Base-by-base conservation (phyloP, 139 green algal genomes). In the Coccomyxa sp. region DNA sequence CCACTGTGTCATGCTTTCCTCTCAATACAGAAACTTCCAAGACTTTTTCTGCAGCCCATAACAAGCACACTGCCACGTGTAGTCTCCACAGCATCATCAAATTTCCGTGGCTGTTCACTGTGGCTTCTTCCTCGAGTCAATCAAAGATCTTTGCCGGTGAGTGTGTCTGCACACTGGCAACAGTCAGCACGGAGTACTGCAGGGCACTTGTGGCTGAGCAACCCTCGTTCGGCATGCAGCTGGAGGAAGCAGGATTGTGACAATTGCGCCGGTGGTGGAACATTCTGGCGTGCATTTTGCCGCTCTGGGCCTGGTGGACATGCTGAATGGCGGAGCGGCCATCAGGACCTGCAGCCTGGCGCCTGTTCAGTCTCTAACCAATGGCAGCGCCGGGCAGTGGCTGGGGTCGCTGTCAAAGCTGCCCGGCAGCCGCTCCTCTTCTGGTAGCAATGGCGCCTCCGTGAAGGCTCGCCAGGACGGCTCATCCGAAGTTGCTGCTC, bases 281-380 rank as follows among this genome's bases (percentile, higher is more conserved):
- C 76, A 84, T 27, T 67, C 68, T 18, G 78, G 60, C 25, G 77
- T 93, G 27, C 21, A 76, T 0, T 89, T 95, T 59, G 91, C 92
- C 12, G 84, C 90, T 13, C 31, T 98, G 16, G 94, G 93, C 4
- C 87, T 96, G 27, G 38, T 83, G 25, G 84, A 86, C 30, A 94
- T 96, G 91, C 88, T 94, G 58, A 98, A 98, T 79, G 83, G 88
- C 0, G 91, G 92, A n/a, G 93, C 92, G 57, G 92, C 93, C 4
- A 84, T 97, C 23, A 38, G 82, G n/a, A 63, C 86, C 13, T 91
- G 84, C 63, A 79, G 18, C 67, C 79, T 86, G 21, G 66, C 66
- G 66, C 66, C 71, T 11, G 71, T n/a, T 11, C 63, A 71, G 63
- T 71, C 1, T 16, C 21, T 78, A 3, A 38, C n/a, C 71, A 78